Base-by-base conservation (phyloP, 202 grass and related monocot species). In the Zoysia matrella region DNA sequence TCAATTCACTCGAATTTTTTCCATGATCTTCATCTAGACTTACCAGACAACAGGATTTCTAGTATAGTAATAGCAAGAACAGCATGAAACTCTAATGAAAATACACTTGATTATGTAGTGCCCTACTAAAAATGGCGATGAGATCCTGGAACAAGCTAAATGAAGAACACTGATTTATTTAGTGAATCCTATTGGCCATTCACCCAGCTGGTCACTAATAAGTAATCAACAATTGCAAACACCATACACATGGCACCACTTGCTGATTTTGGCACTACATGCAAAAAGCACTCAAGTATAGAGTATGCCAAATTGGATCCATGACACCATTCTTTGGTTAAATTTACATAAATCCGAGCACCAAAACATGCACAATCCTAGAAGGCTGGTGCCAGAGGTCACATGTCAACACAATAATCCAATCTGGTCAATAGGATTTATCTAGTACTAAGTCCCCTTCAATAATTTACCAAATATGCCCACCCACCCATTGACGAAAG, bases 21-120 rank as follows among this genome's bases (percentile, higher is more conserved):
- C 30, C 30, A 36, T 36, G 12, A 54, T 6, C 7, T 64, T 52
- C 49, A 61, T 47, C 12, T 12, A 72, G 40, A 54, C 18, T 52
- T 47, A 36, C 8, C 8, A 72, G n/a, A 53, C 40, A 63, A 48
- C 11, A 46, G 2, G 48, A 71, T 18, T 39, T 44, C 4, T 36
- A 71, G 40, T 40, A 15, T 39, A 45, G 7, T 13, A 69, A 6
- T 45, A 61, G 47, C 82, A 77, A 52, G n/a, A 71, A 71, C 39
- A 78, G 9, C 2, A n/a, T 0, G 6, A 11, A 72, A 55, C 16
- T 77, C 56, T 41, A 39, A 52, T 50, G 41, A 16, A 0, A 1
- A 14, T 75, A 62, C 39, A 2, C 60, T 62, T 62, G 60, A 62
- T 36, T 67, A 14, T 10, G 4, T 5, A 2, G 52, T 8, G 11